These are phyloP conservation scores for Ceratobasidium sp. DNA, from an alignment of 1,284 basidiomycete species.

Conservation along the genomic window DNA sequence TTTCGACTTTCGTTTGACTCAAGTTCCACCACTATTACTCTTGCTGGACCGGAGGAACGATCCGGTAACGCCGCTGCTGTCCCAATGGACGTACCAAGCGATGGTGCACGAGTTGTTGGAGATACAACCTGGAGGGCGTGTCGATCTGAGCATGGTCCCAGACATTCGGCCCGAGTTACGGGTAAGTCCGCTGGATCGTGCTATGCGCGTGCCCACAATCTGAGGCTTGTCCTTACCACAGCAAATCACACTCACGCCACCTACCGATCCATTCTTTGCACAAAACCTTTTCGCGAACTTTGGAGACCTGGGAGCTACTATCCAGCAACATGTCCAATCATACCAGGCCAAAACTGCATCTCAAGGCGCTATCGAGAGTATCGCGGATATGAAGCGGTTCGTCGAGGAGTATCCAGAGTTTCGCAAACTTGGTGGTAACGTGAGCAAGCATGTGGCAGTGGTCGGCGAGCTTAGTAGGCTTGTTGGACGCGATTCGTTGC, in stretches of 20 bases:
- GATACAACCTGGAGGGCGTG: slow-evolving; percentile 89
- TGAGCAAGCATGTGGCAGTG: slow-evolving; percentile 96
- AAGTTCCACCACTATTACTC: slow-evolving; percentile 77
- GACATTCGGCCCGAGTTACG: slow-evolving; percentile 88
- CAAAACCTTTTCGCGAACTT: slow-evolving; percentile 93
- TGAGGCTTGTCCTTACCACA: slow-evolving; percentile 52
- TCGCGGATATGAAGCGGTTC: slow-evolving; percentile 97
- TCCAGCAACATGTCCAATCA: slow-evolving; percentile 94
- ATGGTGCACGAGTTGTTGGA: slow-evolving; percentile 98
- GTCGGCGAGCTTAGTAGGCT: slow-evolving; percentile 95
- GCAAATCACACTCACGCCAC: slow-evolving; percentile 94
- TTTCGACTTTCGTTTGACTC: slow-evolving; percentile 81
- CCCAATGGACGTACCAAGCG: slow-evolving; percentile 99
- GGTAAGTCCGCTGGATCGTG: slow-evolving; percentile 60
- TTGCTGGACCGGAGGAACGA: slow-evolving; percentile 94
- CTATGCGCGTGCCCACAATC: not conserved
- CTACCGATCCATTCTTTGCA: slow-evolving; percentile 95
- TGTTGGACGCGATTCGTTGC: slow-evolving; percentile 84
- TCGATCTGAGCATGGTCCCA: slow-evolving; percentile 85
- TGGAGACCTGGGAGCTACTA: slow-evolving; percentile 92
- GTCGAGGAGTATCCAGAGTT: slow-evolving; percentile 99
- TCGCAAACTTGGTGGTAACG: slow-evolving; percentile 94
- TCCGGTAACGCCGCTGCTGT: slow-evolving; percentile 96
- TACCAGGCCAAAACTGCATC: slow-evolving; percentile 84
- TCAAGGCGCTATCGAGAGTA: slow-evolving; percentile 90